phyloP scores from a whole-genome alignment of 2,329 filamentous ascomycete genomes.

The Curvularia sp. region DNA sequence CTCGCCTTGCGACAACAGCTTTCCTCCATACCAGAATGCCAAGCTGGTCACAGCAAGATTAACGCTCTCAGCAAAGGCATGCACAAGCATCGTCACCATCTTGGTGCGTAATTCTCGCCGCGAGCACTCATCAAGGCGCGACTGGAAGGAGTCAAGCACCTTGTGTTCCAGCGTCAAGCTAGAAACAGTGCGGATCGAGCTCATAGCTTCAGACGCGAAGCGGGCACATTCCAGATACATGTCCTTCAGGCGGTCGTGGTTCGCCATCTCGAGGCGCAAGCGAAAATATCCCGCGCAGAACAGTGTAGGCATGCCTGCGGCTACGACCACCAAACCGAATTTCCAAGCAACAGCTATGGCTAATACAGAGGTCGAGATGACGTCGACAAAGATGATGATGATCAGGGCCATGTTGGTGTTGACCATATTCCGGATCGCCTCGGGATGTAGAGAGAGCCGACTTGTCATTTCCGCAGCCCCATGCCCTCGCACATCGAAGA shows the following conservation, averaged over 20 bases:
- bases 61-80: conserved; percentile 61
- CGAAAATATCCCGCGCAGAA: conserved; percentile 59
- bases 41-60: conserved; percentile 69
- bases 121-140: conserved; percentile 63
- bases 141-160: conserved; percentile 68
- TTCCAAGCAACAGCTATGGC: conserved; percentile 80
- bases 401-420: conserved; percentile 66
- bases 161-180: conserved; percentile 73
- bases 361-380: conserved; percentile 70
- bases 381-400: conserved; percentile 69
- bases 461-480: conserved; percentile 67
- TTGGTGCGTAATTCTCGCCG: conserved; percentile 68
- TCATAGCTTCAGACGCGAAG: conserved; percentile 76
- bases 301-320: conserved; percentile 63
- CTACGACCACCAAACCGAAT: conserved; percentile 70
- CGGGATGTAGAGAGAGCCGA: conserved; percentile 63
- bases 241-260: conserved; percentile 70
- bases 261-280: conserved; percentile 65
- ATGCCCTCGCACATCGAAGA: conserved; percentile 68
- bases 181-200: conserved; percentile 75
- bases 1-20: conserved; percentile 54
- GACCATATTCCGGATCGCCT: conserved; percentile 68
- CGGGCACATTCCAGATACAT: conserved; percentile 74
- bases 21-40: conserved; percentile 61
- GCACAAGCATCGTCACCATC: conserved; percentile 33